Evolutionary conservation across 805 yeast species (phyloP).

Genomic region (Yarrowia osloensis): DNA sequence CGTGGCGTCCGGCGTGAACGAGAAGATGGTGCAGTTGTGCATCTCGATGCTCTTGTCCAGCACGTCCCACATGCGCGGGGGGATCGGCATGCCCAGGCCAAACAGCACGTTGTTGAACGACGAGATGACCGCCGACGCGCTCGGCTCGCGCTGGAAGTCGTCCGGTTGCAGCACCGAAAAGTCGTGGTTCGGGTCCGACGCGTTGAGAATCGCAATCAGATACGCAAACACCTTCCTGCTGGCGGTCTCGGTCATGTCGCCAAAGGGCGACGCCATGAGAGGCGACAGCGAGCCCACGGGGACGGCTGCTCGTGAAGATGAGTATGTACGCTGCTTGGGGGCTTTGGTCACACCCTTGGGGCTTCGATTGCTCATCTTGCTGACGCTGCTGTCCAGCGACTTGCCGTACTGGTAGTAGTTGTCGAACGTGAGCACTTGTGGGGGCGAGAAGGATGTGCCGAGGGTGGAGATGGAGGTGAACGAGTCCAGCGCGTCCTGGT

Average conservation of each 20-base stretch:
- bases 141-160: constrained; percentile 58
- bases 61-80: constrained; percentile 84
- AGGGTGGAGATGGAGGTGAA: constrained; percentile 30
- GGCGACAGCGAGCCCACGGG: constrained; percentile 33
- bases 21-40: constrained; percentile 51
- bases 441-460: constrained; percentile 37
- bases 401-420: constrained; percentile 25
- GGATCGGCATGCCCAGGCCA: constrained; percentile 51
- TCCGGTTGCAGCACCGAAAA: constrained; percentile 82
- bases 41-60: constrained; percentile 80
- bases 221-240: constrained; percentile 89
- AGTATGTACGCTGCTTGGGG: constrained; percentile 11
- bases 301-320: constrained; percentile 10
- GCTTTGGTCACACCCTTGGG: constrained; percentile 15
- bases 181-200: constrained; percentile 95
- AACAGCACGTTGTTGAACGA: constrained; percentile 75
- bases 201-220: constrained; percentile 83
- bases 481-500: constrained; percentile 35
- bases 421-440: constrained; percentile 36
- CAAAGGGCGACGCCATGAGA: constrained; percentile 65
- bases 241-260: constrained; percentile 83
- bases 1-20: constrained; percentile 51
- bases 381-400: constrained; percentile 12
- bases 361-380: background rate
- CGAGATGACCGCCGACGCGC: constrained; percentile 51